Conservation (phyloP, 169 alveolate genomes). For the Plasmodium falciparum region DNA sequence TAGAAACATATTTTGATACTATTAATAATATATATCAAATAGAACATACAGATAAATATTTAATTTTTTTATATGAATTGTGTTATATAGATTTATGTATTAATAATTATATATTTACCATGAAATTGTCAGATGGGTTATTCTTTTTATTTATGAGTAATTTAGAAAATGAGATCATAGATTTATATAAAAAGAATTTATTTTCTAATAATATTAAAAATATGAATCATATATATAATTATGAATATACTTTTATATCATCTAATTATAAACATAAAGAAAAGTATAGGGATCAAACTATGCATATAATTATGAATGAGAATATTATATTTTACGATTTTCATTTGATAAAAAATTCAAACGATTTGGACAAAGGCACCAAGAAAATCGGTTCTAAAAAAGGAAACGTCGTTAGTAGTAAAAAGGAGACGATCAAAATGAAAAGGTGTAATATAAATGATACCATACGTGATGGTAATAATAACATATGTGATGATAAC, state of each 20-base stretch:
- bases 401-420: not conserved
- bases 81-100: constrained; percentile 47
- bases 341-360: constrained; percentile 24
- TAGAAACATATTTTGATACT: constrained; percentile 21
- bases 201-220: not conserved
- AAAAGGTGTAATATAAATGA: not conserved
- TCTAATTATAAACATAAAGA: constrained; percentile 55
- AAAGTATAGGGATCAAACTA: constrained; percentile 7
- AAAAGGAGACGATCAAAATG: too few species aligned
- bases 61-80: constrained; percentile 46
- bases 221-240: constrained; percentile 22
- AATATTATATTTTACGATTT: constrained; percentile 49
- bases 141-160: constrained; percentile 35
- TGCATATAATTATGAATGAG: constrained; percentile 53
- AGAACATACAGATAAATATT: constrained; percentile 32
- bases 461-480: not conserved
- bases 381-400: constrained; percentile 2
- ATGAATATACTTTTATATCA: constrained; percentile 49
- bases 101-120: constrained; percentile 21
- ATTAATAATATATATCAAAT: constrained; percentile 58
- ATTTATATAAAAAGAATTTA: constrained; percentile 39
- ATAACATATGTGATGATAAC: not conserved
- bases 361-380: not conserved
- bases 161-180: constrained; percentile 13
- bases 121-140: constrained; percentile 40